Conservation (phyloP, 2,329 filamentous ascomycete genomes). For the Teratosphaeria viscida region DNA sequence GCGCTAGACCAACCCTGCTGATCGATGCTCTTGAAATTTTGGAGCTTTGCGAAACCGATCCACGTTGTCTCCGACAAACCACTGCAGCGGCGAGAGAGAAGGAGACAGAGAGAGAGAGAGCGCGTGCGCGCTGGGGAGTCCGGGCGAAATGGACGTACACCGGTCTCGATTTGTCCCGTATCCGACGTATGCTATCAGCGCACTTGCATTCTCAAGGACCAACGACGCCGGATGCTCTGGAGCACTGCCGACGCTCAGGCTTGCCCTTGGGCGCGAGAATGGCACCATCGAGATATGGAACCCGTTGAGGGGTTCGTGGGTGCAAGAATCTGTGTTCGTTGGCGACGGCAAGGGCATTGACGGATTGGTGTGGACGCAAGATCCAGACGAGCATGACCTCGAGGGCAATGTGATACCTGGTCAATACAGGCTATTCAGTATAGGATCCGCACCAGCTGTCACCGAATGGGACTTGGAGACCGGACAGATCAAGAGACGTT, state of each 20-base stretch:
- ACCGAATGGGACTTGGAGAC: constrained; percentile 90
- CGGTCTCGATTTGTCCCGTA: constrained; percentile 93
- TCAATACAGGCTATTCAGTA: constrained; percentile 81
- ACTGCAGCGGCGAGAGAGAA: background rate
- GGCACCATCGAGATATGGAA: constrained; percentile 99
- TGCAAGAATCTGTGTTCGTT: constrained; percentile 71
- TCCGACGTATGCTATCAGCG: constrained; percentile 84
- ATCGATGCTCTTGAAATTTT: background rate
- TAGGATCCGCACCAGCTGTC: constrained; percentile 82
- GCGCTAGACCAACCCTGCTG: background rate
- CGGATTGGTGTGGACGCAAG: constrained; percentile 82
- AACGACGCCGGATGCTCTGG: constrained; percentile 33
- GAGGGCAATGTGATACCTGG: constrained; percentile 55
- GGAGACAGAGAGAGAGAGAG: too few relatives aligned
- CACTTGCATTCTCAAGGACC: constrained; percentile 83
- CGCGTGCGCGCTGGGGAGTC: background rate
- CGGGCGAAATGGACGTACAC: constrained; percentile 76
- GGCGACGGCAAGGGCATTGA: constrained; percentile 81
- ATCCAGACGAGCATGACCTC: constrained; percentile 60
- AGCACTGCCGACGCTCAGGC: constrained; percentile 51
- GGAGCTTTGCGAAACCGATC: background rate
- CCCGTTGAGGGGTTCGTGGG: constrained; percentile 69
- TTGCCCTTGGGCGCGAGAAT: constrained; percentile 85
- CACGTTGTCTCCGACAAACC: background rate
- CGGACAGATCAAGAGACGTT: constrained; percentile 67